Percentiles rank a stretch among this genome's conserved stretches.
Conservation (phyloP, 164 flowering plant genomes). For the Protea cynaroides region DNA sequence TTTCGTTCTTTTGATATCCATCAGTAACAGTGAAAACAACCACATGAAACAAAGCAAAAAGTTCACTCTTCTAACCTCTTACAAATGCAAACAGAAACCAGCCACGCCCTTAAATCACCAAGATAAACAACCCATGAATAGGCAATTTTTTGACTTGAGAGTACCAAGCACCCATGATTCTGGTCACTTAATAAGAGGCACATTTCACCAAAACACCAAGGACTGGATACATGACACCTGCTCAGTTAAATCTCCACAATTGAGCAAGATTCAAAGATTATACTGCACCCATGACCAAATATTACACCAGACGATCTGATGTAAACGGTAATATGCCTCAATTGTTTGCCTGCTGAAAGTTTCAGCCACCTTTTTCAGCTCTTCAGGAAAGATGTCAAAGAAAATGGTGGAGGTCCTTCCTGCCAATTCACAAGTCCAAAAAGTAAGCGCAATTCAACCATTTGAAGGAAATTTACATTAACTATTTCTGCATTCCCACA, state of each 20-base stretch:
- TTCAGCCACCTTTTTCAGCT: constrained; percentile 23
- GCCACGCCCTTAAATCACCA: too few relatives aligned
- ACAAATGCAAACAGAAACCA: too few relatives aligned
- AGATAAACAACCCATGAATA: too few relatives aligned
- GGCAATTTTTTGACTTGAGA: too few relatives aligned
- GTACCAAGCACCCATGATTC: too few relatives aligned
- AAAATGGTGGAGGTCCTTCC: constrained; percentile 64
- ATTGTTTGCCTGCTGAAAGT: not conserved
- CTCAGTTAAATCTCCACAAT: not conserved
- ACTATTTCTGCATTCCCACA: not conserved
- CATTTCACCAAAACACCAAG: constrained; percentile 7
- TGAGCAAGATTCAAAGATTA: constrained; percentile 1
- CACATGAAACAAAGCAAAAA: too few relatives aligned
- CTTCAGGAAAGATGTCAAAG: constrained; percentile 64
- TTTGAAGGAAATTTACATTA: not conserved
- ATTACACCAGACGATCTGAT: constrained; percentile 9
- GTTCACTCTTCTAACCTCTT: too few relatives aligned
- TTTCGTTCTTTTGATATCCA: too few relatives aligned
- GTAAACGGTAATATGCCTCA: constrained; percentile 8
- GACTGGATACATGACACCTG: constrained; percentile 5
- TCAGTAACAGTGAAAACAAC: too few relatives aligned
- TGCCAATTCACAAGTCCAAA: constrained; percentile 18
- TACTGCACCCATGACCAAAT: constrained; percentile 10
- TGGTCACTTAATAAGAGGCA: constrained; percentile 1
- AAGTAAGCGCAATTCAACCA: not conserved